A percentile compares a stretch with the other conserved stretches of the same genome.
Evolutionary conservation across 805 yeast species (phyloP).

Genomic region (Suhomyces sp.): DNA sequence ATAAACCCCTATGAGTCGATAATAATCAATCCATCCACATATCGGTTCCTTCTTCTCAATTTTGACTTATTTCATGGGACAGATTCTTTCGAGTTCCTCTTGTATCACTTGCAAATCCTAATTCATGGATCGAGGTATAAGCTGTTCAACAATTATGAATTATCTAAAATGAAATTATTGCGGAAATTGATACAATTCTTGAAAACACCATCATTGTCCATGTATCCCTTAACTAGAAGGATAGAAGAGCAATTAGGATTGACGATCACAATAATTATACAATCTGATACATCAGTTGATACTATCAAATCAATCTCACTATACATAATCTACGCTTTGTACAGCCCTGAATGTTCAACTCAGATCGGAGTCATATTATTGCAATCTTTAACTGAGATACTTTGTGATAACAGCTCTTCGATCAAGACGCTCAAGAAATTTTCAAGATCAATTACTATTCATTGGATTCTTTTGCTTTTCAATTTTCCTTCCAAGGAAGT

Average conservation of each 20-base stretch:
- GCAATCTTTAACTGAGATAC: conserved; percentile 33
- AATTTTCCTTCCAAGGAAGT: conserved; percentile 36
- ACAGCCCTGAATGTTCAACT: conserved; percentile 39
- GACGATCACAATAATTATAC: conserved; percentile 24
- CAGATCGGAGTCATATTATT: conserved; percentile 34
- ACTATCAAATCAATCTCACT: conserved; percentile 49
- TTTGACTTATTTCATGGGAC: conserved; percentile 66
- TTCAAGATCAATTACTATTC: conserved; percentile 57
- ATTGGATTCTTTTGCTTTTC: conserved; percentile 61
- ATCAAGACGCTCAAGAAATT: conserved; percentile 42
- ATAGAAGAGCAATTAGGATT: conserved; percentile 16
- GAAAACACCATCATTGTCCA: conserved; percentile 27
- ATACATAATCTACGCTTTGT: conserved; percentile 50
- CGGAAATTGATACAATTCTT: conserved; percentile 50
- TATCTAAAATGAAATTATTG: conserved; percentile 52
- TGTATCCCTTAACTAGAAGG: conserved; percentile 7
- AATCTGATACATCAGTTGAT: conserved; percentile 51
- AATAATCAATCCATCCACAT: conserved; percentile 55
- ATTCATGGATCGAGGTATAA: conserved; percentile 45
- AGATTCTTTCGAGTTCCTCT: conserved; percentile 51
- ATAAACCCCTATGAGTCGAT: conserved; percentile 54
- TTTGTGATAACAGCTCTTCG: conserved; percentile 40
- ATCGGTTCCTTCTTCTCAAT: conserved; percentile 49
- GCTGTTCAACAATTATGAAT: conserved; percentile 50
- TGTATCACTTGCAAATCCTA: conserved; percentile 59